These are phyloP conservation scores for Fusarium buharicum DNA, from an alignment of 2,329 filamentous ascomycete genomes.

Conservation along the genomic window DNA sequence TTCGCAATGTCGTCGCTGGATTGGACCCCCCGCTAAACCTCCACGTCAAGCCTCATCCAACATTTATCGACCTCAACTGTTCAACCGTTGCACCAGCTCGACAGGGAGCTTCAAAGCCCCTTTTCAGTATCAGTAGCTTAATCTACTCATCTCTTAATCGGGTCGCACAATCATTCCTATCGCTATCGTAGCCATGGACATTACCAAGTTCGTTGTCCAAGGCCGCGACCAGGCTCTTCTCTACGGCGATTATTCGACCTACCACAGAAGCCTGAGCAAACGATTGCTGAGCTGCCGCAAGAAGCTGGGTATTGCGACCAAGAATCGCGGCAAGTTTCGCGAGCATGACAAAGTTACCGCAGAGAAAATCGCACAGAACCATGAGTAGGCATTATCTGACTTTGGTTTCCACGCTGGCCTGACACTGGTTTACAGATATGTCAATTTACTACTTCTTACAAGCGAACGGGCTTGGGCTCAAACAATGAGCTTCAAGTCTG, in stretches of 20 bases:
- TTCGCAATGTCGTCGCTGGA: too few species aligned
- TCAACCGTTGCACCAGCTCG: constrained; percentile 12
- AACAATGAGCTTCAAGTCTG: constrained; percentile 92
- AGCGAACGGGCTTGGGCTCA: constrained; percentile 95
- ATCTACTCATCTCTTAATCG: neutral
- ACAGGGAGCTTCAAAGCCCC: neutral
- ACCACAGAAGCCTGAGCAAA: constrained; percentile 81
- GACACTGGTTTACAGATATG: constrained; percentile 65
- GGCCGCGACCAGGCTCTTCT: constrained; percentile 85
- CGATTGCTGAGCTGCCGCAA: constrained; percentile 85
- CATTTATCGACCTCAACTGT: constrained; percentile 28
- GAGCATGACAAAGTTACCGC: constrained; percentile 76
- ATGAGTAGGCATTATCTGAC: constrained; percentile 68
- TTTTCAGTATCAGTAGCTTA: neutral
- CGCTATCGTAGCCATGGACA: constrained; percentile 72
- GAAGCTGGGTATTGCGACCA: constrained; percentile 84
- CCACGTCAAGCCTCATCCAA: constrained; percentile 45
- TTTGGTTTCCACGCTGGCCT: constrained; percentile 13
- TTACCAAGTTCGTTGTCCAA: constrained; percentile 84
- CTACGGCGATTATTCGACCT: constrained; percentile 88
- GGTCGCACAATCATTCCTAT: neutral
- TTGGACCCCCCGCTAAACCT: constrained; percentile 43
- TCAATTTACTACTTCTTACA: constrained; percentile 81
- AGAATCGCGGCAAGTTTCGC: constrained; percentile 86
- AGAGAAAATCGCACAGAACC: constrained; percentile 77